Base-by-base conservation (phyloP, 2,329 filamentous ascomycete genomes). In the Penicillium sp. region DNA sequence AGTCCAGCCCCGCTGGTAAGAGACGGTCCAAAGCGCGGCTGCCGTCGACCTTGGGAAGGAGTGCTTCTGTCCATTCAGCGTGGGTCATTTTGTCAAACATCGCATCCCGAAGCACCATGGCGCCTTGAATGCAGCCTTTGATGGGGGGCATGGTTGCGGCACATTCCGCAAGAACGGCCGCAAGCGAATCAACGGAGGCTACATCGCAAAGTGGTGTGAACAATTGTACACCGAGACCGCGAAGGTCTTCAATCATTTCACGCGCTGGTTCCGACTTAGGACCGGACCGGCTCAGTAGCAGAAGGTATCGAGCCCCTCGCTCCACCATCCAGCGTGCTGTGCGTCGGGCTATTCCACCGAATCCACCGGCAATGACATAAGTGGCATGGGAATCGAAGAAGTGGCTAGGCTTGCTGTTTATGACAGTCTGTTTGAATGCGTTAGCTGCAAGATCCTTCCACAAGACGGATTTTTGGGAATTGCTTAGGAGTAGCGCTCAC, bases 321-420 rank as follows among this genome's bases (percentile, higher is more conserved):
- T 62, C 57, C 8, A 66, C 67, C 59, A 75, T 64, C 70, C 69
- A 73, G 9, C 53, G 57, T n/a, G 68, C 55, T 44, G 73, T 60
- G 2, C 58, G 60, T 15, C 65, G 63, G 27, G 70, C 70, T 27
- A 74, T 59, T 45, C 71, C 72, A 26, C 70, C 70, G 8, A 69
- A 62, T 29, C 69, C 72, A 51, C 72, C 72, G 0, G 66, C 65
- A 27, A 75, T 59, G 37, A 74, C 58, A 33, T 73, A 74, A 15
- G 71, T 57, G 1, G 57, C 58, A 35, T 64, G 29, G 0, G 47
- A 15, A 6, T 54, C 44, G 4, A 62, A 55, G 1, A 20, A n/a
- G 14, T 41, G 57, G 7, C 37, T 27, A 14, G 45, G 31, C n/a
- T 35, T 37, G 1, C 48, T 57, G 2, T 51, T 27, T 12, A 57